Evolutionary conservation across 352 stramenopile species (phyloP).

Genomic region (Pythium myriotylum): DNA sequence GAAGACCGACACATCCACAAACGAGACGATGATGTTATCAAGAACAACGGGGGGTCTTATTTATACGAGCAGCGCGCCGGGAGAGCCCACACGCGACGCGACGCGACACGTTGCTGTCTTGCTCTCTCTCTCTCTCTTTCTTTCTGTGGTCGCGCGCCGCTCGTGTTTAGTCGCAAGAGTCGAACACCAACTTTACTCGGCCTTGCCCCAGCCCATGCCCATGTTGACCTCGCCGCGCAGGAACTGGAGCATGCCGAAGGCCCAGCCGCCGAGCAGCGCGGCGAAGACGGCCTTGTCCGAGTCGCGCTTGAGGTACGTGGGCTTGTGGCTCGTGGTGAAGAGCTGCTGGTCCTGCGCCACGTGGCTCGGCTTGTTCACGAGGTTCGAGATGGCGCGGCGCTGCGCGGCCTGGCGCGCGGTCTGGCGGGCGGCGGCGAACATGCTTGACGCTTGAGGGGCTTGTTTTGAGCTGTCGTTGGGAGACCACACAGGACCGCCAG

Average conservation of each 20-base stretch:
- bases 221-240: constrained; percentile 72
- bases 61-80: not conserved
- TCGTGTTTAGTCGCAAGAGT: too few relatives aligned
- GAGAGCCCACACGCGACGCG: too few relatives aligned
- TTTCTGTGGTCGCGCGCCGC: too few relatives aligned
- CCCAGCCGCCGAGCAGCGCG: constrained; percentile 45
- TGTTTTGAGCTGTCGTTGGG: not conserved
- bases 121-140: too few relatives aligned
- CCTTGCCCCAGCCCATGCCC: constrained; percentile 68
- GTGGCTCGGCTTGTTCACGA: constrained; percentile 75
- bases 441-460: too few relatives aligned
- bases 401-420: constrained; percentile 40
- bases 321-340: constrained; percentile 58
- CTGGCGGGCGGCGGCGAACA: constrained; percentile 55
- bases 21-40: too few relatives aligned
- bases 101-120: too few relatives aligned
- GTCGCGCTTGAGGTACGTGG: constrained; percentile 68
- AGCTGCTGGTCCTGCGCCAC: constrained; percentile 66
- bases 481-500: constrained; percentile 9
- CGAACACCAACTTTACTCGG: constrained; percentile 43
- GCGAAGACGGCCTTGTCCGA: constrained; percentile 51
- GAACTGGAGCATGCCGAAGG: constrained; percentile 59
- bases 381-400: constrained; percentile 50
- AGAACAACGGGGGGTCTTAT: too few relatives aligned
- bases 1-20: too few relatives aligned